Evolutionary conservation across 2,329 filamentous ascomycete species (phyloP), one percentile per base, ranked within the genome.

Genomic region (Fusarium pseudonygamai): DNA sequence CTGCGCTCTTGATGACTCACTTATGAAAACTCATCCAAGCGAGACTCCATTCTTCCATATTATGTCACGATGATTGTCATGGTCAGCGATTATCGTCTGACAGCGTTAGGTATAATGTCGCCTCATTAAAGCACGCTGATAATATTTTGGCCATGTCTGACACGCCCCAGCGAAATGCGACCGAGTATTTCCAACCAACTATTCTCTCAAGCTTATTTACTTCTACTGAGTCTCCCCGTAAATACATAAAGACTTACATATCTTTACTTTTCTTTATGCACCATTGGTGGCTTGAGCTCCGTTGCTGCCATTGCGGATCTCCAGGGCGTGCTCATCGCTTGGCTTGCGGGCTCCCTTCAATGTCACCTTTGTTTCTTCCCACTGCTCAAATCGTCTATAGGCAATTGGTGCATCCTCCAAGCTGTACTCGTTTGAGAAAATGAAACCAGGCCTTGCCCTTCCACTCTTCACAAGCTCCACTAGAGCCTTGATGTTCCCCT

Each of bases 391-490:
- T 26, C 55, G 11, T 3, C 43, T 50, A 39, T 71, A 61, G 0
- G 66, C 60, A 0, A 57, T 14, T 7, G 55, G 49, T 6, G 55
- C 55, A 5, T 66, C 49, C 2, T 71, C 67, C 16, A 71, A 46
- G 8, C n/a, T 66, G 6, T 71, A 70, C 39, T 70, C 67, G 3
- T 65, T 66, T 9, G 53, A 66, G 9, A 71, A 71, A 2, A 71
- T 24, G 3, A 71, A 66, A 0, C 55, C 55, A 4, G 55, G 67
- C 1, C 67, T 60, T 3, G 60, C 67, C 20, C 42, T 39, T 4
- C 67, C 66, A 1, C 64, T 70, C 24, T 66, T 60, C 5, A 70
- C 60, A 1, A 71, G 45, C 3, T 60, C 67, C 1, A 60, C 55
- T 11, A 70, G 28, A 15, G 36, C 55, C 7, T 50, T n/a, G 11